phyloP scores from a whole-genome alignment of 75 land plant species.

The Pinus albicaulis region DNA sequence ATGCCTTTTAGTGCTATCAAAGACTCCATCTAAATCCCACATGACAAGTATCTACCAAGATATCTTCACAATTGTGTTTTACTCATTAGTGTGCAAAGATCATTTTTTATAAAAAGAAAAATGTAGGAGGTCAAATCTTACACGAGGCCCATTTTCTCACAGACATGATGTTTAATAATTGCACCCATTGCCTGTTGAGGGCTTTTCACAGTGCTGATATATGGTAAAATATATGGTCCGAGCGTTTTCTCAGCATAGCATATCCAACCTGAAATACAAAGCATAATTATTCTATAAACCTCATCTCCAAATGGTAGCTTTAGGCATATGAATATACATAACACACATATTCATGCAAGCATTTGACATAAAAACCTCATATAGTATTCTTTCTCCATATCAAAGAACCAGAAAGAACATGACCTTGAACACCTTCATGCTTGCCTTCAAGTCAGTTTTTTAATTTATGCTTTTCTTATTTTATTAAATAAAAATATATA shows the following conservation, averaged over 20 bases:
- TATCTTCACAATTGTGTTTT: too few species aligned
- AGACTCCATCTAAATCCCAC: too few species aligned
- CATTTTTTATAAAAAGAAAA: too few species aligned
- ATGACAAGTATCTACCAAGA: too few species aligned
- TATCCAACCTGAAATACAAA: constrained; percentile 80
- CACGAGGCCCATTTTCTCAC: constrained; percentile 62
- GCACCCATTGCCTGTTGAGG: constrained; percentile 97
- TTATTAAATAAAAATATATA: background rate
- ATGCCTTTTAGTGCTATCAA: too few species aligned
- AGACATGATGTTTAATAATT: constrained; percentile 66
- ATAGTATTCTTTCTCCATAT: background rate
- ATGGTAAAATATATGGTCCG: constrained; percentile 86
- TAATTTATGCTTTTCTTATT: background rate
- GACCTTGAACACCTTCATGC: background rate
- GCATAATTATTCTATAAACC: background rate
- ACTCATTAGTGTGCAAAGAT: too few species aligned
- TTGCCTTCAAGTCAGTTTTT: background rate
- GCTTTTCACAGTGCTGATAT: constrained; percentile 91
- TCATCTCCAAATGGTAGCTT: background rate
- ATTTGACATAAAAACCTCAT: background rate
- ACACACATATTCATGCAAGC: background rate
- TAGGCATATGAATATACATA: background rate
- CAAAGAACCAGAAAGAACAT: background rate
- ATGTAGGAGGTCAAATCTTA: constrained; percentile 11
- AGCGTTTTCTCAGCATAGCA: constrained; percentile 99